Base-by-base conservation (phyloP, 352 stramenopile species). In the Peronosclerospora sorghi region DNA sequence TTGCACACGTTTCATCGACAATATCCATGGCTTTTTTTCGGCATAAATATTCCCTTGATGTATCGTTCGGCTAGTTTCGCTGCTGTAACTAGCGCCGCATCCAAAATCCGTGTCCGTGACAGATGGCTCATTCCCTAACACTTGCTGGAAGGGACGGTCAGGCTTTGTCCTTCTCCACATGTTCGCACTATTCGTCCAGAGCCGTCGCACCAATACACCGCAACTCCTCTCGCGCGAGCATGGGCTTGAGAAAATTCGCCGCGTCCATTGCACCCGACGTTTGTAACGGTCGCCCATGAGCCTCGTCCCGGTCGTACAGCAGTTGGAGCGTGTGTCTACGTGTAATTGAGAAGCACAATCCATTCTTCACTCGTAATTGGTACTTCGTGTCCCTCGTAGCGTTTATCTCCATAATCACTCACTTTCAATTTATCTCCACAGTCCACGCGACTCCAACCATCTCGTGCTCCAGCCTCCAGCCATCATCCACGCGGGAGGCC, bases 161-260 rank as follows among this genome's bases (percentile, higher is more conserved):
- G 0, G 96, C 96, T 20, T 89, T 80, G 66, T 99, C 96, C 62
- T 98, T 99, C 65, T 99, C 95, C 43, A 99, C 96, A 55, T 99
- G 82, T 54, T 98, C 68, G 7, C 92, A 79, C 59, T 99, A 99
- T 61, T 99, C 96, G 38, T 98, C 91, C 8, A 97, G 32, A 1
- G 96, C 99, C 1, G 96, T 99, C 7, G 96, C 95, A 41, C 96
- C 96, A 47, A 99, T 97, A 70, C 93, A 97, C 8, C 88, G 86
- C 18, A 99, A 67, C 51, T 97, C 84, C n/a, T 95, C 95, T 32
- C 95, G 77, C 26, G 96, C 96, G 1, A 99, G 64, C 79, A 97
- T 95, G 0, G 95, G 96, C 60, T 99, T 99, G 18, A 99, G 65
- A 38, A 99, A 48, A 54, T 99, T 99, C 6, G 94, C 88, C 20